Evolutionary conservation across 2,329 filamentous ascomycete species (phyloP), one percentile per base, ranked within the genome.

Genomic region (Fusarium nisikadoi): DNA sequence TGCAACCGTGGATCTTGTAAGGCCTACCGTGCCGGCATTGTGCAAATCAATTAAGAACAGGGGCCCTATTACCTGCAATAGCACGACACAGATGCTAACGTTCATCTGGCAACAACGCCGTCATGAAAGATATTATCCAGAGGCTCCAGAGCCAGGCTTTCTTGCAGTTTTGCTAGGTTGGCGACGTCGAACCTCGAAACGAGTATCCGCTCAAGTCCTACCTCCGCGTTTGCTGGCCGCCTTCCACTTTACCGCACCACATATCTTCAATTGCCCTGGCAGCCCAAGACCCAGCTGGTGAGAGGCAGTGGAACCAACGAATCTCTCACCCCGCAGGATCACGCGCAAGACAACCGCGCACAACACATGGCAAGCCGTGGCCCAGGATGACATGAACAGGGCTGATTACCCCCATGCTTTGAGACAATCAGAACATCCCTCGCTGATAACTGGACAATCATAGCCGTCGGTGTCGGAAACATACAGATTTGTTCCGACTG

Each of bases 291-390:
- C 57, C 49, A 62, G 52, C 39, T 59, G 55, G 60, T n/a, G 38
- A 62, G 33, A 61, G 39, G 50, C 42, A 68, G 70, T 72, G 69
- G 69, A 70, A 72, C 69, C 69, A 72, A 62, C 36, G 63, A 61
- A 71, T 55, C 49, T 70, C 31, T 60, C 65, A 63, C 69, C 69
- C 69, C 69, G 69, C 70, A 70, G 69, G 55, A 66, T 65, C 64
- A 72, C 50, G 53, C 65, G 50, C 42, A 67, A 72, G 47, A 70
- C 43, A 62, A 72, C 47, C 49, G 57, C 65, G 55, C 45, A 70
- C 61, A 72, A 41, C 69, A 70, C 65, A 71, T 71, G 67, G 68
- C 56, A 57, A 35, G 23, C 45, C 33, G 46, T 57, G 43, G 53
- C 52, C 63, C 33, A 68, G 64, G 65, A 65, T 52, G 41, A 45